Percentiles rank a stretch among this genome's conserved stretches.
Conservation (phyloP, 1,284 basidiomycete species). For the Stereum hirsutum region DNA sequence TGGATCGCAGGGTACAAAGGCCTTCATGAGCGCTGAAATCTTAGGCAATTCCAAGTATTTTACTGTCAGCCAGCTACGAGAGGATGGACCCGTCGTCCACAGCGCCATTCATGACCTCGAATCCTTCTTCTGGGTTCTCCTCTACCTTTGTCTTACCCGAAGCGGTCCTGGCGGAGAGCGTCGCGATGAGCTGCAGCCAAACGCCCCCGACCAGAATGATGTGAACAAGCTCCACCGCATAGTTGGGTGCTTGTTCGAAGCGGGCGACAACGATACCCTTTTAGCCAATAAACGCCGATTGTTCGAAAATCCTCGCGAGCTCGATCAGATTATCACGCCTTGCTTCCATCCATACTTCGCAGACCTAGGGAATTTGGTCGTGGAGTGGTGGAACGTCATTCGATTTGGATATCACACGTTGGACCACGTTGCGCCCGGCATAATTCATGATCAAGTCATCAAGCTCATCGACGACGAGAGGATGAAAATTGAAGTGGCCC, state of each 20-base stretch:
- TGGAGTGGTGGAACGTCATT: not conserved
- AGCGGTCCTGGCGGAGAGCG: not conserved
- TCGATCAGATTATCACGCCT: not conserved
- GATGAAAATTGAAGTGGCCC: not conserved
- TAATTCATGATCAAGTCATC: not conserved
- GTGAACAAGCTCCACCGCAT: not conserved
- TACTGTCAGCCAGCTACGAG: too few species aligned
- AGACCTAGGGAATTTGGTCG: not conserved
- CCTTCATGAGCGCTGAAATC: not conserved
- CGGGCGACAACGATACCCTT: not conserved
- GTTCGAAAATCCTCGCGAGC: not conserved
- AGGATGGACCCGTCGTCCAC: not conserved
- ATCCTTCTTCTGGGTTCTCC: not conserved
- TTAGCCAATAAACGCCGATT: not conserved
- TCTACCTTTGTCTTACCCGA: not conserved
- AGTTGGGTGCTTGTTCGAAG: not conserved
- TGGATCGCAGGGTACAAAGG: not conserved
- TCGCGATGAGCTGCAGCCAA: not conserved
- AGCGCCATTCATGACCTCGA: not conserved
- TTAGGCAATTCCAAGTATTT: too few species aligned
- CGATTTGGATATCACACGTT: not conserved
- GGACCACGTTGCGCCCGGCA: not conserved
- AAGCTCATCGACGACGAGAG: not conserved
- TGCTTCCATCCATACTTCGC: not conserved
- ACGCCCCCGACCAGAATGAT: not conserved